These are phyloP conservation scores for Amborella trichopoda DNA, from an alignment of 164 flowering plant genomes.

Conservation along the genomic window DNA sequence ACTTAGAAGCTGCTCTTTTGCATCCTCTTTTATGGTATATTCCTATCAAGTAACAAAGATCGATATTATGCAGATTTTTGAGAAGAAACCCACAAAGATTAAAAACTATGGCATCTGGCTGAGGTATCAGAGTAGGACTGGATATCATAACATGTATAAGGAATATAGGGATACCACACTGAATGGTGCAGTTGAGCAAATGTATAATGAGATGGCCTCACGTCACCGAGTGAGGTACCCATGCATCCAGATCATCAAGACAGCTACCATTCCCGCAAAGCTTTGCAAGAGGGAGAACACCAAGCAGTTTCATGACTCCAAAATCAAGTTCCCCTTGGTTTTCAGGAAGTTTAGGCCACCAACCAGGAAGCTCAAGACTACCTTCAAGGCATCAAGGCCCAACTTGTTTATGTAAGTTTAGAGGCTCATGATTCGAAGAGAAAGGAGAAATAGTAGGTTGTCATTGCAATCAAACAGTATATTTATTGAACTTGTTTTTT, in stretches of 20 bases:
- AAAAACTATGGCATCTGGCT: slow-evolving; percentile 20
- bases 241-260: slow-evolving; percentile 20
- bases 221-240: slow-evolving; percentile 22
- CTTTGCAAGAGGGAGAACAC: slow-evolving; percentile 20
- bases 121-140: slow-evolving; percentile 20
- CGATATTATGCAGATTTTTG: slow-evolving; percentile 13
- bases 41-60: no score
- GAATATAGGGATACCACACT: slow-evolving; percentile 19
- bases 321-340: slow-evolving; percentile 18
- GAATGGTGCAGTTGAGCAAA: slow-evolving; percentile 20
- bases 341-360: slow-evolving; percentile 19
- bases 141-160: slow-evolving; percentile 22
- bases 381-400: slow-evolving; percentile 18
- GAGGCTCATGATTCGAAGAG: no score
- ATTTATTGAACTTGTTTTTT: no score
- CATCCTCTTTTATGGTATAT: no score
- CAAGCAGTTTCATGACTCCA: slow-evolving; percentile 17
- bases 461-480: no score
- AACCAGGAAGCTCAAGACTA: slow-evolving; percentile 15
- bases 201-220: slow-evolving; percentile 21
- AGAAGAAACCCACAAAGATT: slow-evolving; percentile 17
- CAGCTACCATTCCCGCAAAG: slow-evolving; percentile 16
- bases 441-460: no score
- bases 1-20: no score
- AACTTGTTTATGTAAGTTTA: slow-evolving; percentile 12